These are phyloP conservation scores for Capsella rubella DNA, from an alignment of 441 rosid species.

Conservation along the genomic window DNA sequence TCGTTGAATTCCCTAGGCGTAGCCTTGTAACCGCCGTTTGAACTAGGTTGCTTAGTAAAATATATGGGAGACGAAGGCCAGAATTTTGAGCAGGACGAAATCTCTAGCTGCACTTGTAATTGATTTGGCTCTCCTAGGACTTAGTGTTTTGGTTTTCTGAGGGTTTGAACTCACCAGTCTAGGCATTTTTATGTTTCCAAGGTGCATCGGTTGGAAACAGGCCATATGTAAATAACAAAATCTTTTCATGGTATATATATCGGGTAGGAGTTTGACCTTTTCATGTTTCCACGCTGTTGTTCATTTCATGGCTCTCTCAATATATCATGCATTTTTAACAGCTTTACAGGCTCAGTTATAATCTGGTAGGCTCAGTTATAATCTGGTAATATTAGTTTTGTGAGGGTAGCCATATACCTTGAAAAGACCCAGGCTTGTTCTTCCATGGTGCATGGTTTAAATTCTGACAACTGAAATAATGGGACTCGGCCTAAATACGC, in stretches of 20 bases:
- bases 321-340: constrained; percentile 6
- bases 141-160: constrained; percentile 40
- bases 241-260: constrained; percentile 38
- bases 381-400: constrained; percentile 35
- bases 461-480: constrained; percentile 2
- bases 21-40: constrained; percentile 10
- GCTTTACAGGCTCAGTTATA: neutral
- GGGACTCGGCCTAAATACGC: constrained; percentile 8
- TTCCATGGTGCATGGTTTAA: neutral
- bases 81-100: constrained; percentile 36
- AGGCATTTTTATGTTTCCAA: constrained; percentile 51
- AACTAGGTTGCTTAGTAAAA: constrained; percentile 31
- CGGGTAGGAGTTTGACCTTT: constrained; percentile 11
- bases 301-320: neutral
- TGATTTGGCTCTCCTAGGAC: constrained; percentile 44
- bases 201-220: constrained; percentile 44
- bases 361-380: constrained; percentile 47
- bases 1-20: neutral
- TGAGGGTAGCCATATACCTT: neutral
- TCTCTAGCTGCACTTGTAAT: constrained; percentile 45
- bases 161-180: constrained; percentile 46
- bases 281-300: too few relatives aligned
- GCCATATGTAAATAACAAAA: constrained; percentile 40
- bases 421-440: constrained; percentile 2
- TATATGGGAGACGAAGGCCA: constrained; percentile 25